Base-by-base conservation (phyloP, 1,284 basidiomycete genomes). In the Pulveroboletus sp. region DNA sequence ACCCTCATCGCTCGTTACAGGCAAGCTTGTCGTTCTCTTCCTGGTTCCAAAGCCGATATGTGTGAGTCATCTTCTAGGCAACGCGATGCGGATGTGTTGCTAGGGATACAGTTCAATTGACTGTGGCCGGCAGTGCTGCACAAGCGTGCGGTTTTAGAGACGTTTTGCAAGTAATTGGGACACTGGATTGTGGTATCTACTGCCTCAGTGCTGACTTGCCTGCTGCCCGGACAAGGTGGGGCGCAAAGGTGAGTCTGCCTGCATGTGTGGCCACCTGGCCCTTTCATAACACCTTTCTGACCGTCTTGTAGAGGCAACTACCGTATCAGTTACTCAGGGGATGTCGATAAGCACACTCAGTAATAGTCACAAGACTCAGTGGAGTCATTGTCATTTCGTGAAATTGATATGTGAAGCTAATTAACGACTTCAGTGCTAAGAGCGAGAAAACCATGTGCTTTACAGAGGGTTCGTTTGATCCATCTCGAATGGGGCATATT, bases 101-200 rank as follows among this genome's bases (percentile, higher is more conserved):
- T 29, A 10, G 16, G n/a, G 21, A 42, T 55, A 49, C 26, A 15
- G 40, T 45, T 32, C 11, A 32, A n/a, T 41, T 43, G 40, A 48
- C 24, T 40, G 41, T 65, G 92, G 91, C 89, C 48, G 90, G 92
- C 39, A 95, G 93, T 75, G 95, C 92, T 3, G 87, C 75, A 39
- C 93, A 96, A 71, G 93, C 93, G 0, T 95, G 93, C 68, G 89
- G 86, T 6, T 95, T 89, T 78, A 82, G 94, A 37, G 94, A 97
- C 71, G 76, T 77, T 46, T 90, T 89, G 71, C 78, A 83, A 10
- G 86, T 91, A 60, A 95, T 95, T 69, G 76, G 79, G 4, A 76
- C 80, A 6, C 68, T 81, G 53, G 80, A 85, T 46, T 97, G 87
- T 73, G 80, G 80, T 43, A 86, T 97, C 42, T 95, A 91, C 71